Evolutionary conservation across 176 grass and related monocot species (phyloP).

Genomic region (Lolium rigidum): DNA sequence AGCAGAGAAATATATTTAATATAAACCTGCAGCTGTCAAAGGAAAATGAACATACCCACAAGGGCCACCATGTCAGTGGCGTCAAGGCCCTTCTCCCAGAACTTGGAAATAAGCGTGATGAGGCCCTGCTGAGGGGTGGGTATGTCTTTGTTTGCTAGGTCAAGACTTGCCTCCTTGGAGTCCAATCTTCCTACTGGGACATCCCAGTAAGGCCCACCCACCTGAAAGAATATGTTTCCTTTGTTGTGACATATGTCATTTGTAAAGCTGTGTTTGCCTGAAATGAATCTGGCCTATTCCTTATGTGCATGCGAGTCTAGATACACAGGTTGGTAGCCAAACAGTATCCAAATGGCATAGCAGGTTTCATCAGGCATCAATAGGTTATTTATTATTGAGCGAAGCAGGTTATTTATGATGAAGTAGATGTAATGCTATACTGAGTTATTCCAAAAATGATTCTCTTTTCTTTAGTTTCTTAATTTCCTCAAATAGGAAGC

Average conservation of each 20-base stretch:
- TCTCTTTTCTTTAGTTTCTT: too few species aligned
- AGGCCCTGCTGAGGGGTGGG: slow-evolving; percentile 83
- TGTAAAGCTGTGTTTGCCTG: background rate
- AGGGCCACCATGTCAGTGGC: slow-evolving; percentile 97
- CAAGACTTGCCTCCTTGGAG: slow-evolving; percentile 81
- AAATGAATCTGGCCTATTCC: background rate
- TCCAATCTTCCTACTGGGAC: slow-evolving; percentile 92
- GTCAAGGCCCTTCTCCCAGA: slow-evolving; percentile 89
- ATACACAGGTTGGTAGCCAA: background rate
- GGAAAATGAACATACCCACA: slow-evolving; percentile 59
- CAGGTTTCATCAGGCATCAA: background rate
- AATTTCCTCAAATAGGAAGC: background rate
- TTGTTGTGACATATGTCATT: background rate
- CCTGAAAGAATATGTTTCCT: slow-evolving; percentile 40
- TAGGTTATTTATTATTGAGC: background rate
- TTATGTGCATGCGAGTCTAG: slow-evolving; percentile 5
- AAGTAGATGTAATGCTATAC: background rate
- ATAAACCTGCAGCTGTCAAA: background rate
- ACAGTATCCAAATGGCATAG: background rate
- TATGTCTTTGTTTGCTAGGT: slow-evolving; percentile 84
- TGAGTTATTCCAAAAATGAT: background rate
- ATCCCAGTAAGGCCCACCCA: slow-evolving; percentile 96
- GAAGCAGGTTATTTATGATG: background rate
- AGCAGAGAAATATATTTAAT: background rate
- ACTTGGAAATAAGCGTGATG: slow-evolving; percentile 83